phyloP scores from a whole-genome alignment of 2,329 filamentous ascomycete species.

The Claviceps cyperi region DNA sequence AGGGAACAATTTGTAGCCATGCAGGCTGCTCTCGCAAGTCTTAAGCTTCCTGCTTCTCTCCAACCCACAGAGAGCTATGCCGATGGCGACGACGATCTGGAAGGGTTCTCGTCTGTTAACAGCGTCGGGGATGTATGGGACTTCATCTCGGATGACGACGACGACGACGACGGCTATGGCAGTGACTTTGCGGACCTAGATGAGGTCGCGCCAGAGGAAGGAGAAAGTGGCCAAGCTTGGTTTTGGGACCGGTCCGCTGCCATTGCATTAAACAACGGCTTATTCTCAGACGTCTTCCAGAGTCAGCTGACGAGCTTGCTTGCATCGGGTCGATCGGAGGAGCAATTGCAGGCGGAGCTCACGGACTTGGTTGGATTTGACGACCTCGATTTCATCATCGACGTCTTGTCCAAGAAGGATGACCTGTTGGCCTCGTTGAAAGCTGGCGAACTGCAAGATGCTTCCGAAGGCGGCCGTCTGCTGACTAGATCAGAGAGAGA shows the following conservation, averaged over 20 bases:
- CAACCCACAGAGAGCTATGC: slow-evolving; percentile 34
- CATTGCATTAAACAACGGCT: slow-evolving; percentile 51
- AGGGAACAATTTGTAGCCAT: slow-evolving; percentile 72
- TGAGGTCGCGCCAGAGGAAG: slow-evolving; percentile 28
- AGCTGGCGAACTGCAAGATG: slow-evolving; percentile 16
- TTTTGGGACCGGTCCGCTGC: slow-evolving; percentile 51
- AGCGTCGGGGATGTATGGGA: slow-evolving; percentile 83
- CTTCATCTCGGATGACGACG: slow-evolving; percentile 63
- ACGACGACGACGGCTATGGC: slow-evolving; percentile 51
- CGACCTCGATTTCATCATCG: slow-evolving; percentile 83
- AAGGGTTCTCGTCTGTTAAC: slow-evolving; percentile 39
- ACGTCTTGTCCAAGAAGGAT: slow-evolving; percentile 65
- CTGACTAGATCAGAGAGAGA: slow-evolving; percentile 67
- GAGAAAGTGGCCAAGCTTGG: slow-evolving; percentile 47
- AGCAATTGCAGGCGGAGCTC: slow-evolving; percentile 80
- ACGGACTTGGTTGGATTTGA: slow-evolving; percentile 87
- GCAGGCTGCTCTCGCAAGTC: slow-evolving; percentile 66
- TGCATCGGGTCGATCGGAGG: slow-evolving; percentile 51
- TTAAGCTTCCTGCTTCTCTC: slow-evolving; percentile 35
- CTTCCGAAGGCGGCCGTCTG: slow-evolving; percentile 33
- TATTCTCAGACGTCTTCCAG: slow-evolving; percentile 56
- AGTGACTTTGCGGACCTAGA: slow-evolving; percentile 46
- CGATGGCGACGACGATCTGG: slow-evolving; percentile 52
- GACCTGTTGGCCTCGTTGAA: slow-evolving; percentile 43
- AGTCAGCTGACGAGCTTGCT: slow-evolving; percentile 66